Percentiles rank a stretch among this genome's conserved stretches.
phyloP scores from a whole-genome alignment of 257 asterid genomes.

The Solanum gandarillasii region DNA sequence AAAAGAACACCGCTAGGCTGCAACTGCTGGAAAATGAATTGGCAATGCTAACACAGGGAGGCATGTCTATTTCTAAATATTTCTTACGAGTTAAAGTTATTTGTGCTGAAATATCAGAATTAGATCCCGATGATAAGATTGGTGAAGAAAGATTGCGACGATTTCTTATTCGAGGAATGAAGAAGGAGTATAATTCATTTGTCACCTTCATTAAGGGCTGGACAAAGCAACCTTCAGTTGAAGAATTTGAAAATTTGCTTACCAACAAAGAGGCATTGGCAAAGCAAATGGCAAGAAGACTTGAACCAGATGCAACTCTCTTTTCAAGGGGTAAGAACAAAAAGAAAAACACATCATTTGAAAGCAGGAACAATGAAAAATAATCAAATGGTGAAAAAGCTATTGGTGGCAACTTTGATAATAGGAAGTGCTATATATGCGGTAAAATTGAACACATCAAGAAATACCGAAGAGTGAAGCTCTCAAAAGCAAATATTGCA shows the following conservation, averaged over 20 bases:
- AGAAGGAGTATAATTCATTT: background rate
- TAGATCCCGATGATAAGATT: background rate
- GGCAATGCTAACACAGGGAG: background rate
- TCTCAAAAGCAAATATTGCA: background rate
- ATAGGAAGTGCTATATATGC: no score
- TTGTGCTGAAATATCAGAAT: no score
- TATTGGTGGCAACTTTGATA: background rate
- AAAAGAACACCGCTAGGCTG: background rate
- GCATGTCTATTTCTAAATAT: background rate
- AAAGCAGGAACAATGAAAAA: background rate
- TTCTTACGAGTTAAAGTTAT: background rate
- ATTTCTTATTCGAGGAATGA: no score
- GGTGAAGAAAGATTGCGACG: background rate
- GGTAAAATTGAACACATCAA: no score
- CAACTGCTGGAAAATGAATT: background rate
- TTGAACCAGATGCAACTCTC: background rate
- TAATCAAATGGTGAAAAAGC: background rate
- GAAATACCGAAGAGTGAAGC: no score
- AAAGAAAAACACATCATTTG: background rate
- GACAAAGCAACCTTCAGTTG: background rate
- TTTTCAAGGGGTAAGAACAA: no score
- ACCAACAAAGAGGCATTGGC: background rate
- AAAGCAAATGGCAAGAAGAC: background rate
- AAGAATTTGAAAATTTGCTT: no score
- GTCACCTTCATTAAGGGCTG: background rate